Evolutionary conservation across 345 rosid species (phyloP).

Genomic region (Mallotus nudiflorus): DNA sequence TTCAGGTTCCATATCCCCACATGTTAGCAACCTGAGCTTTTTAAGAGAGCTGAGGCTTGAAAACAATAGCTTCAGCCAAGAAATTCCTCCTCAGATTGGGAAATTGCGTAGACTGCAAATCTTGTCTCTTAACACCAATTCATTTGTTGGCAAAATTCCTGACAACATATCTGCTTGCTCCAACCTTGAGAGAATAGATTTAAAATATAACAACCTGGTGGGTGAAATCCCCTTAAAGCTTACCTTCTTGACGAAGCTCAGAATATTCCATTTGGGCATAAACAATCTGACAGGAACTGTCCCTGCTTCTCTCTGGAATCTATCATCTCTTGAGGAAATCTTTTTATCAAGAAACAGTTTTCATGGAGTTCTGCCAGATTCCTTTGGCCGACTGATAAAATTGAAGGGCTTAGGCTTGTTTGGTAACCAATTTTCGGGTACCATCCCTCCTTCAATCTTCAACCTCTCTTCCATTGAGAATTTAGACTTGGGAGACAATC

Average conservation of each 20-base stretch:
- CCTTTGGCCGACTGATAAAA: too few relatives aligned
- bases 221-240: slow-evolving; percentile 8
- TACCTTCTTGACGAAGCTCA: slow-evolving; percentile 8
- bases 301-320: neutral
- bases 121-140: neutral
- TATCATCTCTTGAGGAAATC: neutral
- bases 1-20: neutral
- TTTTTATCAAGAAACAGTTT: too few relatives aligned
- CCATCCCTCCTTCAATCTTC: too few relatives aligned
- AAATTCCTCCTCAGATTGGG: neutral
- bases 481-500: too few relatives aligned
- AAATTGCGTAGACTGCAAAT: neutral
- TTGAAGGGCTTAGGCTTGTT: too few relatives aligned
- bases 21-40: neutral
- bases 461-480: too few relatives aligned
- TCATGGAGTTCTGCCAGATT: too few relatives aligned
- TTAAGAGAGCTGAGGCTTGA: neutral
- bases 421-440: too few relatives aligned
- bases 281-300: slow-evolving; percentile 11
- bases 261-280: rapidly evolving
- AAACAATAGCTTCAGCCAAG: neutral
- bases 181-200: neutral
- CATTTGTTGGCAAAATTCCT: neutral
- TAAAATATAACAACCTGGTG: rapidly evolving
- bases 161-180: neutral